A percentile compares a stretch with the other conserved stretches of the same genome.
These are phyloP conservation scores for Monosporascus ibericus DNA, from an alignment of 2,329 filamentous ascomycete species.

Conservation along the genomic window DNA sequence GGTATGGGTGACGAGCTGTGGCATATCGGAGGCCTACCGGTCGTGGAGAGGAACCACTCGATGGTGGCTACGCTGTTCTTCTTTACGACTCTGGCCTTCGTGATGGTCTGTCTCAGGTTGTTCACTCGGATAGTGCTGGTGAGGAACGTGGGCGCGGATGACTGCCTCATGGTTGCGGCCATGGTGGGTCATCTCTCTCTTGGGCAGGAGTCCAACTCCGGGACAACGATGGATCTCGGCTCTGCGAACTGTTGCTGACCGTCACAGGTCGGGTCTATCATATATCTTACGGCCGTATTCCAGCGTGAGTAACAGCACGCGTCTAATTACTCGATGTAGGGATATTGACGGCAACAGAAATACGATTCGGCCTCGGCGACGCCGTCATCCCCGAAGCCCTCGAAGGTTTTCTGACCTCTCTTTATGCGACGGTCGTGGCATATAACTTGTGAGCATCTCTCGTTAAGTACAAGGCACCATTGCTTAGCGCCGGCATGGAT, in stretches of 20 bases:
- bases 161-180: slow-evolving; percentile 11
- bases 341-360: slow-evolving; percentile 7
- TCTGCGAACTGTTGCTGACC: neutral
- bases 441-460: slow-evolving; percentile 13
- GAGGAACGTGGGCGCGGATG: slow-evolving; percentile 13
- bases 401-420: slow-evolving; percentile 15
- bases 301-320: slow-evolving; percentile 7
- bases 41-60: slow-evolving; percentile 7
- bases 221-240: neutral
- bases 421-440: slow-evolving; percentile 15
- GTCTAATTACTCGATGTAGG: neutral
- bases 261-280: slow-evolving; percentile 11
- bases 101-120: slow-evolving; percentile 10
- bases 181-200: slow-evolving; percentile 6
- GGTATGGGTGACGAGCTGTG: slow-evolving; percentile 1
- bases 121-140: slow-evolving; percentile 11
- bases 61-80: slow-evolving; percentile 10
- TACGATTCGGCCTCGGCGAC: slow-evolving; percentile 18
- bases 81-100: slow-evolving; percentile 13
- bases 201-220: neutral
- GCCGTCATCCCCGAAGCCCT: slow-evolving; percentile 6
- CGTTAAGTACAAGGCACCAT: neutral
- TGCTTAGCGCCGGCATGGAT: no score
- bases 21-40: slow-evolving; percentile 3
- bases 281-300: slow-evolving; percentile 11